phyloP scores from a whole-genome alignment of 176 grass and related monocot species.

The Bromus sterilis region DNA sequence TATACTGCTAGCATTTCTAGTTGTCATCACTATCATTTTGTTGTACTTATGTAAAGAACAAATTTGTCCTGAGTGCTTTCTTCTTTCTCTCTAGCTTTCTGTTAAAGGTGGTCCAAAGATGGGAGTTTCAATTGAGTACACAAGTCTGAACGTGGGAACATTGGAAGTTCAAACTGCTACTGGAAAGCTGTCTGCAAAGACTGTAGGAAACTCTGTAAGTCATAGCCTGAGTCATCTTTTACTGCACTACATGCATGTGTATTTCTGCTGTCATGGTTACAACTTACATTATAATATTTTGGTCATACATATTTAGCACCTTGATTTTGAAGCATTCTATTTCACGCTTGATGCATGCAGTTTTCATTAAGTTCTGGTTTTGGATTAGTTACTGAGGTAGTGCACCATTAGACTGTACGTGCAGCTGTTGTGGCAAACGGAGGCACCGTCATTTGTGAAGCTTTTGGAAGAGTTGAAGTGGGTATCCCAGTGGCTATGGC shows the following conservation, averaged over 20 bases:
- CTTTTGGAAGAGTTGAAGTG: conserved; percentile 83
- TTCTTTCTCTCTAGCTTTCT: conserved; percentile 47
- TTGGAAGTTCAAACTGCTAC: conserved; percentile 56
- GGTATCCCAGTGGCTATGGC: conserved; percentile 67
- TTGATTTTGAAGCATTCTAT: conserved; percentile 14
- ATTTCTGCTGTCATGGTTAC: neutral
- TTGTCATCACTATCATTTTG: neutral
- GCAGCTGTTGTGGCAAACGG: conserved; percentile 60
- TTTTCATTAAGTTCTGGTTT: neutral
- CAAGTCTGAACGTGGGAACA: conserved; percentile 47
- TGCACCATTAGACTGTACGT: conserved; percentile 67
- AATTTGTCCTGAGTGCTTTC: conserved; percentile 14
- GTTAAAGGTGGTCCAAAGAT: conserved; percentile 89
- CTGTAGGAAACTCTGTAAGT: conserved; percentile 90
- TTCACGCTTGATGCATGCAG: neutral
- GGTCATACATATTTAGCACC: neutral
- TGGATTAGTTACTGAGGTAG: conserved; percentile 8
- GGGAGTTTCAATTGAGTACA: conserved; percentile 65
- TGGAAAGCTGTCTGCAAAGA: conserved; percentile 69
- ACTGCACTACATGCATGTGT: neutral
- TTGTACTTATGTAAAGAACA: neutral
- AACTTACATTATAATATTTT: neutral
- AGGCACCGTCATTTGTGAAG: conserved; percentile 77
- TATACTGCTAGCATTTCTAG: conserved; percentile 8
- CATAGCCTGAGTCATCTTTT: neutral